Base-by-base conservation (phyloP, 148 eudicot genomes). In the Rhododendron williamsianum region DNA sequence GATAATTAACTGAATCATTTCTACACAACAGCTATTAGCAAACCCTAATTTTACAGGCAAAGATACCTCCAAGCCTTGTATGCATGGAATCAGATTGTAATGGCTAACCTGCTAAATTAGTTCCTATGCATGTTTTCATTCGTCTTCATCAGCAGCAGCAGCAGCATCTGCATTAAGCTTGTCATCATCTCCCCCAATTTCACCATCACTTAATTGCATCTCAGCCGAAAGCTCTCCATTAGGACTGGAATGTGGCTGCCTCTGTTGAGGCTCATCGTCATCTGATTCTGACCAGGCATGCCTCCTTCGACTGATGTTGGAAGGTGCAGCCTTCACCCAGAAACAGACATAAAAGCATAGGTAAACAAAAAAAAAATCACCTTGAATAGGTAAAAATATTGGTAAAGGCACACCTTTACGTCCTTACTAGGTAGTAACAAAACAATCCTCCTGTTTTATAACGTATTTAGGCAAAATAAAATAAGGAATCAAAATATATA, bases 251-350 rank as follows among this genome's bases (percentile, higher is more conserved):
- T 85, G 91, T 45, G 90, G 89, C 73, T 86, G 92, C 89, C 86
- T 84, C 87, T 86, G 84, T 83, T 78, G 76, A 4, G 90, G 92
- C 81, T 93, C 97, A 56, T 96, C 99, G 19, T 96, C 99, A 21
- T 95, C 98, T n/a, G 98, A 96, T 87, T 95, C 99, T 52, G 98
- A 93, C 93, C 89, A 94, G 30, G 93, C 94, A 88, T 89, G 87
- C 82, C 93, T 93, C 86, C 94, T 72, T 27, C 98, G 91, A 88
- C 45, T 91, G 58, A 90, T 82, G 76, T 87, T 88, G 76, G 97
- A 84, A 69, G 92, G 88, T 49, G 91, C 94, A 78, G 81, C 98
- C 96, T 93, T 81, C 36, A 83, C 6, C 65, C 82, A 84, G 45
- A 11, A 11, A 65, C 63, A 51, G 23, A 84, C 13, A 48, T 73